Evolutionary conservation across 441 rosid species (phyloP).

Genomic region (Biscutella laevigata): DNA sequence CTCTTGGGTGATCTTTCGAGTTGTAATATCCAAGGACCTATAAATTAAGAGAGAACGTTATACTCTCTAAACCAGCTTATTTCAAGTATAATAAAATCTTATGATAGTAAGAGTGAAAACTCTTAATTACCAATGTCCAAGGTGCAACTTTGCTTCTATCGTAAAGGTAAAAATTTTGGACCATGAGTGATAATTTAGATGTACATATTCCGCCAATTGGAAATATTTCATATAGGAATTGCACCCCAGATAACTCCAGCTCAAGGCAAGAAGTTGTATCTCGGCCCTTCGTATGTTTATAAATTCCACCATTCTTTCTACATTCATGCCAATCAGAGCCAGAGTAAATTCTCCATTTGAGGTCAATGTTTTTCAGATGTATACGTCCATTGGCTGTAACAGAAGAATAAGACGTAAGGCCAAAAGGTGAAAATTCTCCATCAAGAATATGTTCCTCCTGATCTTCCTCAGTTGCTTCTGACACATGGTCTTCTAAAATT

Average conservation of each 20-base stretch:
- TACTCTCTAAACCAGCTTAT: neutral
- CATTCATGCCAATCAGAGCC: conserved; percentile 76
- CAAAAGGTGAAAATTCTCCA: conserved; percentile 34
- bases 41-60: conserved; percentile 18
- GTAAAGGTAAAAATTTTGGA: conserved; percentile 65
- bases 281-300: conserved; percentile 37
- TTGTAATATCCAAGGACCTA: conserved; percentile 75
- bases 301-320: conserved; percentile 26
- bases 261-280: conserved; percentile 59
- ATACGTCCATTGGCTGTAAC: conserved; percentile 52
- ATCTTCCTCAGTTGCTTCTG: conserved; percentile 51
- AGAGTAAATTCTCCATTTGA: conserved; percentile 78
- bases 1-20: conserved; percentile 89
- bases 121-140: conserved; percentile 63
- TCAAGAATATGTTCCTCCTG: conserved; percentile 35
- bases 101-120: conserved; percentile 4
- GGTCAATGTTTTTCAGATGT: conserved; percentile 46
- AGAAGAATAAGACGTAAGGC: conserved; percentile 31
- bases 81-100: conserved; percentile 1
- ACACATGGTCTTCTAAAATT: conserved; percentile 78
- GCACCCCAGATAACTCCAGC: conserved; percentile 58
- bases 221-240: conserved; percentile 53
- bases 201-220: conserved; percentile 57
- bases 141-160: conserved; percentile 77
- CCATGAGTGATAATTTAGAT: conserved; percentile 63